Evolutionary conservation across 768 basidiomycete species (phyloP).

Genomic region (Rhizopogon sp.): DNA sequence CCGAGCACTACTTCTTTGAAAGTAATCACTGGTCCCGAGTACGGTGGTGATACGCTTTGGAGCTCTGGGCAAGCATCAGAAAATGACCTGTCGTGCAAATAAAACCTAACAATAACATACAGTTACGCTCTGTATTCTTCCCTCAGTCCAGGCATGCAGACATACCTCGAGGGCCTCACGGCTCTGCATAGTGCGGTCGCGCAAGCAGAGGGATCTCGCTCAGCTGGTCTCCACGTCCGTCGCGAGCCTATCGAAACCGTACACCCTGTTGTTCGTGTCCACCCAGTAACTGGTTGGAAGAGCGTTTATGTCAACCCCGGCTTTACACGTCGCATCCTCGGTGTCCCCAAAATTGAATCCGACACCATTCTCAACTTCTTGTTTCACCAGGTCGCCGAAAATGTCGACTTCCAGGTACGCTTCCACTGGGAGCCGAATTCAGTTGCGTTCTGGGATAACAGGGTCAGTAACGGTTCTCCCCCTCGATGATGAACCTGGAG

Average conservation of each 20-base stretch:
- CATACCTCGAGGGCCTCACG: slow-evolving; percentile 66
- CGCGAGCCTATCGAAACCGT: slow-evolving; percentile 63
- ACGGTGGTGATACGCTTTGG: slow-evolving; percentile 80
- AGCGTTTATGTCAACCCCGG: slow-evolving; percentile 79
- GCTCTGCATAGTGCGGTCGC: slow-evolving; percentile 76
- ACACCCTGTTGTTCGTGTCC: slow-evolving; percentile 80
- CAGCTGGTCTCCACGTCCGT: slow-evolving; percentile 65
- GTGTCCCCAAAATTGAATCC: slow-evolving; percentile 78
- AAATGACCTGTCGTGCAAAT: background rate
- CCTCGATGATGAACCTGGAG: background rate
- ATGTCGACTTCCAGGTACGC: slow-evolving; percentile 70
- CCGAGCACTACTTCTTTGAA: slow-evolving; percentile 76
- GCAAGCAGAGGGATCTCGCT: slow-evolving; percentile 71
- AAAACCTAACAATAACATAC: slow-evolving; percentile 6
- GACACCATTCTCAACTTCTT: slow-evolving; percentile 67
- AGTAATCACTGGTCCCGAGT: slow-evolving; percentile 62
- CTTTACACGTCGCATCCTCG: slow-evolving; percentile 76
- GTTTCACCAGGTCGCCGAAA: slow-evolving; percentile 65
- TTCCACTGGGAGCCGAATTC: slow-evolving; percentile 76
- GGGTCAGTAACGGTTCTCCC: slow-evolving; percentile 38
- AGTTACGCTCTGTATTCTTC: slow-evolving; percentile 85
- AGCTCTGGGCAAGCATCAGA: slow-evolving; percentile 57
- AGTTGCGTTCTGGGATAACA: slow-evolving; percentile 85
- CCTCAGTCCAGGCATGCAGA: slow-evolving; percentile 68
- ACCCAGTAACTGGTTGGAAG: slow-evolving; percentile 84